A percentile compares a stretch with the other conserved stretches of the same genome.
Evolutionary conservation across 345 rosid genomes (phyloP).

Genomic region (Excoecaria agallocha): DNA sequence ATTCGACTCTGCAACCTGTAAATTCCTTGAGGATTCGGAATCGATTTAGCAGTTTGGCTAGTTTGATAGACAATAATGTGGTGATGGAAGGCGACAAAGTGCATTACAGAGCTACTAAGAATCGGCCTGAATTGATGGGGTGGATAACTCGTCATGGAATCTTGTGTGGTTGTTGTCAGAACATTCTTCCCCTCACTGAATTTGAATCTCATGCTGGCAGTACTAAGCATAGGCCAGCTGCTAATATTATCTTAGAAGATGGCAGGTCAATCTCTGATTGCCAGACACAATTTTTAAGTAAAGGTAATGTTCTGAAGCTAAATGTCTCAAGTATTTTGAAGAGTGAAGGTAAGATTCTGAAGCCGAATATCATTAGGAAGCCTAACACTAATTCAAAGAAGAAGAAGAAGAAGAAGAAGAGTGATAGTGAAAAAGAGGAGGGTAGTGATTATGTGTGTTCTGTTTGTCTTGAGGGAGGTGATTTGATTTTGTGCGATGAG

Average conservation of each 20-base stretch:
- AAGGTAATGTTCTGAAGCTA: background rate
- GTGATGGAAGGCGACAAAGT: conserved; percentile 17
- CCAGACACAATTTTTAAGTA: background rate
- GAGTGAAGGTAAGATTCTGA: background rate
- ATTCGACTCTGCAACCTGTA: no score
- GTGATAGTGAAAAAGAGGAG: background rate
- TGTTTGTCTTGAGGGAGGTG: conserved; percentile 21
- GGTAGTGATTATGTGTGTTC: conserved; percentile 19
- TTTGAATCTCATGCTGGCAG: conserved; percentile 28
- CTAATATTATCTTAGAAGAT: conserved; percentile 20
- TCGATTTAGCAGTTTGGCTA: conserved; percentile 22
- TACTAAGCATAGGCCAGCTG: conserved; percentile 16
- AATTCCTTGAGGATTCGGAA: no score
- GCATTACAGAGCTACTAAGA: background rate
- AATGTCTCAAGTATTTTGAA: background rate
- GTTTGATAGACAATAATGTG: conserved; percentile 41
- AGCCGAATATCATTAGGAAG: background rate
- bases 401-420: background rate
- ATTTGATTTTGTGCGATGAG: conserved; percentile 23
- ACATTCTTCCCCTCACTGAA: conserved; percentile 1
- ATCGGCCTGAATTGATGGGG: background rate
- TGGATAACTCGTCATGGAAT: conserved; percentile 22
- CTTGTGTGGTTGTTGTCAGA: conserved; percentile 16
- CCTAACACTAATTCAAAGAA: background rate
- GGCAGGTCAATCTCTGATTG: conserved; percentile 21